Evolutionary conservation across 768 basidiomycete species (phyloP).

Genomic region (Kwoniella heveanensis): DNA sequence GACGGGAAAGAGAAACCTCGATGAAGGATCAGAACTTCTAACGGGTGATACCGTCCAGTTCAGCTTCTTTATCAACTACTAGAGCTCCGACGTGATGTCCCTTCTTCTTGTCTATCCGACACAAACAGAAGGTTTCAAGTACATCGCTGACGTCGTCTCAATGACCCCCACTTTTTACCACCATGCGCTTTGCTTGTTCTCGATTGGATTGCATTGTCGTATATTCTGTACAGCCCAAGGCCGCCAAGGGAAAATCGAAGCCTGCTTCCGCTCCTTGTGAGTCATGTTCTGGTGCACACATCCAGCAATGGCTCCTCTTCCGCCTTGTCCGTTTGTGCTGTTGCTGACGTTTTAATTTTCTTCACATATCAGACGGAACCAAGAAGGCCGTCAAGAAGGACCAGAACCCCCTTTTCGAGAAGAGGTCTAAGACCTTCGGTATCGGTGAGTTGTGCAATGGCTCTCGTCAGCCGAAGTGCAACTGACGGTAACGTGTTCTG

Average conservation of each 20-base stretch:
- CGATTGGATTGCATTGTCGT: not conserved
- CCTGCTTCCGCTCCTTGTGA: slow-evolving; percentile 57
- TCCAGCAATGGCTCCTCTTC: not conserved
- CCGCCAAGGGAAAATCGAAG: slow-evolving; percentile 57
- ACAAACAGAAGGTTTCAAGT: slow-evolving; percentile 9
- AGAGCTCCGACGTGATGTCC: slow-evolving; percentile 55
- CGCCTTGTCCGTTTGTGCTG: not conserved
- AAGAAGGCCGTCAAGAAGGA: slow-evolving; percentile 68
- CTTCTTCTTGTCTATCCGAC: slow-evolving; percentile 7
- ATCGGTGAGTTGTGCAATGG: slow-evolving; percentile 66
- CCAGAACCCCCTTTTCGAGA: slow-evolving; percentile 96
- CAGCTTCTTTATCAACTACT: slow-evolving; percentile 15
- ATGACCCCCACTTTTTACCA: slow-evolving; percentile 48
- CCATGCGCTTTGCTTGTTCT: slow-evolving; percentile 3
- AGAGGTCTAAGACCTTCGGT: slow-evolving; percentile 86
- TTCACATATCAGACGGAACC: slow-evolving; percentile 58
- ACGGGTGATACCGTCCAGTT: not conserved
- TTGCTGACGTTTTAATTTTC: not conserved
- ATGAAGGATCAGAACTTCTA: not conserved
- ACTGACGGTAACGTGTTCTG: too few species aligned
- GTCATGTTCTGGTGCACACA: slow-evolving; percentile 14
- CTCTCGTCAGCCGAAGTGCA: slow-evolving; percentile 15
- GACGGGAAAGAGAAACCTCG: not conserved
- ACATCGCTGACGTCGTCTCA: slow-evolving; percentile 54
- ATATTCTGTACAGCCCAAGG: slow-evolving; percentile 52